These are phyloP conservation scores for Boletus bicolor DNA, from an alignment of 768 basidiomycete species.

Conservation along the genomic window DNA sequence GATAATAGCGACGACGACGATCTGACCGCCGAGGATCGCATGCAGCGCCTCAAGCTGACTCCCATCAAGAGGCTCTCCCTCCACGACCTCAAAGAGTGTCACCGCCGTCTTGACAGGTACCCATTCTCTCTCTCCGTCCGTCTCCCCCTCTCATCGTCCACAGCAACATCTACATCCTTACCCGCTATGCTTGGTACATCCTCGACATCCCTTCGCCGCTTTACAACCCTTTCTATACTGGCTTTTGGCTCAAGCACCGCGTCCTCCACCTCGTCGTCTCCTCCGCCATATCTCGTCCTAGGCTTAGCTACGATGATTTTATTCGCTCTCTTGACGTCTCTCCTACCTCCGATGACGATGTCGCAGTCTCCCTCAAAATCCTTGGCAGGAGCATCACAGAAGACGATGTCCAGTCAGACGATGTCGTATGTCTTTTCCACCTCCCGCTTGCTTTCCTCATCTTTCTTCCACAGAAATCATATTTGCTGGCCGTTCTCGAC, in stretches of 20 bases:
- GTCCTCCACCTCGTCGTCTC: conserved; percentile 48
- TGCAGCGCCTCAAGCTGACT: conserved; percentile 39
- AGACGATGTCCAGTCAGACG: conserved; percentile 44
- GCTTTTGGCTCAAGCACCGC: conserved; percentile 50
- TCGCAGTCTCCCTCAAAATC: conserved; percentile 32
- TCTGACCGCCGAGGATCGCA: conserved; percentile 3
- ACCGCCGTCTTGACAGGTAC: conserved; percentile 44
- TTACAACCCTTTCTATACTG: conserved; percentile 45
- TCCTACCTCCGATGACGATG: conserved; percentile 29
- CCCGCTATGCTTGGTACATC: conserved; percentile 68
- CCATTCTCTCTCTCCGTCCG: neutral
- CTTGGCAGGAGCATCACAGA: conserved; percentile 43
- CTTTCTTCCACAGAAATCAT: conserved; percentile 37
- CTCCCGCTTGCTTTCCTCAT: neutral
- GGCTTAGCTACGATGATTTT: conserved; percentile 41
- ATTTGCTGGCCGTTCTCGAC: conserved; percentile 37
- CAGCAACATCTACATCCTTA: conserved; percentile 65
- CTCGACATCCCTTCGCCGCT: conserved; percentile 44
- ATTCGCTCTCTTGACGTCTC: conserved; percentile 33
- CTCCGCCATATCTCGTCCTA: conserved; percentile 32
- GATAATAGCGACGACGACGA: conserved; percentile 1
- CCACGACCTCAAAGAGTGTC: conserved; percentile 36
- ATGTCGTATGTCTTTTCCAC: conserved; percentile 39
- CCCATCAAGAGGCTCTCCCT: conserved; percentile 46
- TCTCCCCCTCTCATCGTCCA: conserved; percentile 9